Evolutionary conservation across 495 filamentous ascomycete genomes (phyloP).

Genomic region (Hyaloscypha bicolor): DNA sequence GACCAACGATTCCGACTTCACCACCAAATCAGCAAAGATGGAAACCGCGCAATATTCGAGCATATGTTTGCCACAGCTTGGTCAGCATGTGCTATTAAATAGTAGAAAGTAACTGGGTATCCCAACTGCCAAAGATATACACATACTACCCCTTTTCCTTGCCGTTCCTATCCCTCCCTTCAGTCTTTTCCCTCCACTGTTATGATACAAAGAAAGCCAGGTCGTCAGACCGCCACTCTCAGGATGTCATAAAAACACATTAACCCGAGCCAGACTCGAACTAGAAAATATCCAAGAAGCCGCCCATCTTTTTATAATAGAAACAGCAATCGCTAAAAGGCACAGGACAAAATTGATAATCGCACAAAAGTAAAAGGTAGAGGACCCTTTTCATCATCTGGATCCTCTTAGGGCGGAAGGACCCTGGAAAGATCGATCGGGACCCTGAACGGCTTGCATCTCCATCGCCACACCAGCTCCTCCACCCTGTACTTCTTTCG

Average conservation of each 20-base stretch:
- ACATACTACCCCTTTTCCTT: not conserved
- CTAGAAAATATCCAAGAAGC: slow-evolving; percentile 15
- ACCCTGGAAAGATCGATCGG: slow-evolving; percentile 30
- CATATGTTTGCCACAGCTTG: not conserved
- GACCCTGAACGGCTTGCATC: slow-evolving; percentile 52
- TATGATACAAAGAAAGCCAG: slow-evolving; percentile 19
- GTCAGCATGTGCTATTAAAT: not conserved
- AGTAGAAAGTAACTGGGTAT: not conserved
- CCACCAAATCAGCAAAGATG: too few species aligned
- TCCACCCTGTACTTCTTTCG: slow-evolving; percentile 47
- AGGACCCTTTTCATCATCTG: not conserved
- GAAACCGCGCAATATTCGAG: too few species aligned
- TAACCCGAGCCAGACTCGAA: not conserved
- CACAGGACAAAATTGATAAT: not conserved
- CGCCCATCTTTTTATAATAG: not conserved
- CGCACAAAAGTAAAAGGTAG: slow-evolving; percentile 6
- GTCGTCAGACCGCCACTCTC: slow-evolving; percentile 2
- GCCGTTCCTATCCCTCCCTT: not conserved
- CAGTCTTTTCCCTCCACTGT: not conserved
- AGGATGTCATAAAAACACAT: slow-evolving; percentile 19
- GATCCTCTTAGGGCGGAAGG: slow-evolving; percentile 18
- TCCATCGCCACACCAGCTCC: slow-evolving; percentile 52
- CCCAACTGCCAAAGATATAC: not conserved
- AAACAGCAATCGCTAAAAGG: slow-evolving; percentile 26
- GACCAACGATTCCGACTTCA: too few species aligned